Percentiles rank a stretch among this genome's conserved stretches.
phyloP scores from a whole-genome alignment of 1,284 basidiomycete species.

The Cryptococcus wingfieldii region DNA sequence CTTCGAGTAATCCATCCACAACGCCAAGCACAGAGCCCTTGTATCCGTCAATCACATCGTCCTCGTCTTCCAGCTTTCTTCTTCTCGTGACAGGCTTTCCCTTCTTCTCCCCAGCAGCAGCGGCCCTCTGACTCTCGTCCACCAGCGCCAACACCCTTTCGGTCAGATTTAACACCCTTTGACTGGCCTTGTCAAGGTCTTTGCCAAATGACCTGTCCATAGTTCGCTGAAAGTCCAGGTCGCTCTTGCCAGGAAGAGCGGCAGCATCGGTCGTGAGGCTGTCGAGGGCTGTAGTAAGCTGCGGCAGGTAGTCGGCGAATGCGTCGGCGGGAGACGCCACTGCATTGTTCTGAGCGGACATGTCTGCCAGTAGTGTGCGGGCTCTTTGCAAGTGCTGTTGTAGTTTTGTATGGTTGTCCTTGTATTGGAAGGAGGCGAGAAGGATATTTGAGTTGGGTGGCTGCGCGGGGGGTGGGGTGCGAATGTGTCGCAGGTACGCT shows the following conservation, averaged over 20 bases:
- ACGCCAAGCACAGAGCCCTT: slow-evolving; percentile 67
- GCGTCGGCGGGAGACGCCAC: slow-evolving; percentile 18
- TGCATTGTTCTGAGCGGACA: background rate
- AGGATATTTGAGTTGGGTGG: too few relatives aligned
- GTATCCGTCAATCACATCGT: slow-evolving; percentile 78
- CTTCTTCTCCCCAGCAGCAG: slow-evolving; percentile 50
- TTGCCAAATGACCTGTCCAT: slow-evolving; percentile 66
- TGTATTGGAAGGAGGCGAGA: too few relatives aligned
- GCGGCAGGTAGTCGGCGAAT: slow-evolving; percentile 31
- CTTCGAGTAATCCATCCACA: slow-evolving; percentile 79
- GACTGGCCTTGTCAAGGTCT: slow-evolving; percentile 32
- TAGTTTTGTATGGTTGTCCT: too few relatives aligned
- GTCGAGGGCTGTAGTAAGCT: slow-evolving; percentile 39
- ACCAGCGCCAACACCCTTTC: slow-evolving; percentile 62
- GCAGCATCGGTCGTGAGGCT: slow-evolving; percentile 39
- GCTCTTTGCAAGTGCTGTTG: too few relatives aligned
- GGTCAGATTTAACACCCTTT: slow-evolving; percentile 52
- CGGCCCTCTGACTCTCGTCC: slow-evolving; percentile 31
- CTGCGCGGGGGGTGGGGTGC: too few relatives aligned
- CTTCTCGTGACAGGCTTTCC: slow-evolving; percentile 26
- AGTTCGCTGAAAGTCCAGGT: slow-evolving; percentile 78
- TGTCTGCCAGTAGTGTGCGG: too few relatives aligned
- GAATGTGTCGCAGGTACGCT: too few relatives aligned
- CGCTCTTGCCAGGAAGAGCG: slow-evolving; percentile 51
- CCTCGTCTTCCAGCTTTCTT: slow-evolving; percentile 57